A percentile compares a stretch with the other conserved stretches of the same genome.
phyloP scores from a whole-genome alignment of 495 filamentous ascomycete genomes.

The Entonaema liquescens region DNA sequence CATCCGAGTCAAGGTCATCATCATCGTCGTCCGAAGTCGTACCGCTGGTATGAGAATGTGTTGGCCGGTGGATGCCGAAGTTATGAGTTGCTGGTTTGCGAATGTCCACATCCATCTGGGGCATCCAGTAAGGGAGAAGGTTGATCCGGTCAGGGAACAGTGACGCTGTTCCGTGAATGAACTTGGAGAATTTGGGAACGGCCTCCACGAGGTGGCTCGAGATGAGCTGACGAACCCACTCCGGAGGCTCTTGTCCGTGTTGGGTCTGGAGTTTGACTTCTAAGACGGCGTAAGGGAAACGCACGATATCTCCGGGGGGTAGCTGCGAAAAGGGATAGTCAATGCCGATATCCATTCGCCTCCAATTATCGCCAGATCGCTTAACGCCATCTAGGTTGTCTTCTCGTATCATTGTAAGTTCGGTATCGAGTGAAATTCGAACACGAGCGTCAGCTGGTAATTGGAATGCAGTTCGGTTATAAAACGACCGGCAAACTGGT shows the following conservation, averaged over 20 bases:
- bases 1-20: conserved; percentile 64
- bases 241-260: conserved; percentile 93
- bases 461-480: conserved; percentile 98
- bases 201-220: conserved; percentile 95
- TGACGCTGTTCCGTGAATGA: conserved; percentile 92
- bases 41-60: conserved; percentile 74
- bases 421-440: conserved; percentile 95
- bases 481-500: conserved; percentile 92
- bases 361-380: conserved; percentile 89
- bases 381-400: conserved; percentile 87
- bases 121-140: conserved; percentile 95
- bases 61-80: conserved; percentile 87
- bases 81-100: conserved; percentile 85
- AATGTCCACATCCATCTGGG: conserved; percentile 98
- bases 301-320: conserved; percentile 80
- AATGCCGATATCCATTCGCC: conserved; percentile 96
- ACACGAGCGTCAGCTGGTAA: conserved; percentile 95
- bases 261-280: conserved; percentile 99
- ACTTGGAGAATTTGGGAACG: conserved; percentile 98
- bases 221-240: conserved; percentile 94
- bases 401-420: conserved; percentile 92
- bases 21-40: conserved; percentile 81
- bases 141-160: conserved; percentile 88
- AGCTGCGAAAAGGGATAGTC: conserved; percentile 94
- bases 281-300: conserved; percentile 95